Evolutionary conservation across 1,139 yeast species (phyloP).

Genomic region (Debaryomyces sp.): DNA sequence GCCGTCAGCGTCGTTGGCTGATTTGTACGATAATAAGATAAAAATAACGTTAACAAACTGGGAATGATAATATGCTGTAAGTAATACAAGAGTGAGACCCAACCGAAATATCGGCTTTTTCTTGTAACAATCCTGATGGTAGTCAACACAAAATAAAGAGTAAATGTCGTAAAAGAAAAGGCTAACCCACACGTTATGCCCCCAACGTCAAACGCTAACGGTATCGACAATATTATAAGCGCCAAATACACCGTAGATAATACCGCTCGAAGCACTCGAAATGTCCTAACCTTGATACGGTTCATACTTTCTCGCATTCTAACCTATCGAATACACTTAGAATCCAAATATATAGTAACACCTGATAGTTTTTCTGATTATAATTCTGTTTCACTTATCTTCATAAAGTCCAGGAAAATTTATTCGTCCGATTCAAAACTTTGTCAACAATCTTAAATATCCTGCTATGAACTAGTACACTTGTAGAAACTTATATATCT

Average conservation of each 20-base stretch:
- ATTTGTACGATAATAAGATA: conserved; percentile 49
- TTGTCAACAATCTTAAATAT: not conserved
- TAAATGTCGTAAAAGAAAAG: conserved; percentile 74
- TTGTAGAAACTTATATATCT: not conserved
- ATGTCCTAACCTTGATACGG: conserved; percentile 8
- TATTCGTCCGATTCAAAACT: not conserved
- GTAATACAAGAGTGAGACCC: conserved; percentile 69
- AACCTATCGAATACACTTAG: not conserved
- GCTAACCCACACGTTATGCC: conserved; percentile 89
- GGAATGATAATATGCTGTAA: conserved; percentile 84
- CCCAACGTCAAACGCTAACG: conserved; percentile 94
- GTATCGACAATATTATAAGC: conserved; percentile 79
- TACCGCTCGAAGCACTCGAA: conserved; percentile 29
- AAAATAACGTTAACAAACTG: conserved; percentile 71
- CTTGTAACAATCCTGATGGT: conserved; percentile 64
- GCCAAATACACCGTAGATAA: conserved; percentile 63
- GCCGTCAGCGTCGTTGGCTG: conserved; percentile 10
- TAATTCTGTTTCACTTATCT: not conserved
- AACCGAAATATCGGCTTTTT: conserved; percentile 48
- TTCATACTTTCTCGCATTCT: not conserved
- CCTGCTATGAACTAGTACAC: not conserved
- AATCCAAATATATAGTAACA: not conserved
- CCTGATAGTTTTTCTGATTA: not conserved
- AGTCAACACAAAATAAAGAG: conserved; percentile 70
- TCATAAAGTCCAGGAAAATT: conserved; percentile 1